Conservation (phyloP, 2,329 filamentous ascomycete genomes). For the Aureobasidium leucospermi region DNA sequence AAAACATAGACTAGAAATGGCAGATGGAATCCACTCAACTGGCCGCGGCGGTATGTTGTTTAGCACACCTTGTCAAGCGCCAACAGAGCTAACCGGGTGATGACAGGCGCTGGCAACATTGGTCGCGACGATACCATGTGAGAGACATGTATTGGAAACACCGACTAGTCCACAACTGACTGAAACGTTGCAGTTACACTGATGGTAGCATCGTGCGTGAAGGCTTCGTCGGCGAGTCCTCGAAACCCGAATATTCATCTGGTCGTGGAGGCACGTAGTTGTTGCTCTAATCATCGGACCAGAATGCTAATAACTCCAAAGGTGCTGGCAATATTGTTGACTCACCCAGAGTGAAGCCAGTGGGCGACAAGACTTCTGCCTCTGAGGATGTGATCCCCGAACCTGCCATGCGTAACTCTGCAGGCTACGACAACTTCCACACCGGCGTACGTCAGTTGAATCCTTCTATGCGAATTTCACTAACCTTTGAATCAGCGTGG, state of each 20-base stretch:
- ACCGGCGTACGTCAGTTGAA: conserved; percentile 33
- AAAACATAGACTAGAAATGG: conserved; percentile 12
- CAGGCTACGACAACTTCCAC: conserved; percentile 38
- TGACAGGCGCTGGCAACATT: conserved; percentile 51
- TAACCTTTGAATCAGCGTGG: conserved; percentile 29
- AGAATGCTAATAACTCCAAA: neutral
- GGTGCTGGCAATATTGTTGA: conserved; percentile 37
- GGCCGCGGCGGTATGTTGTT: conserved; percentile 47
- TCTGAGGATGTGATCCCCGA: conserved; percentile 39
- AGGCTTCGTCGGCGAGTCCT: conserved; percentile 33
- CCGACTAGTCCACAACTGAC: neutral
- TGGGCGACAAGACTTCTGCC: conserved; percentile 18
- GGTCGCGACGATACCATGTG: conserved; percentile 42
- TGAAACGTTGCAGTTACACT: conserved; percentile 27
- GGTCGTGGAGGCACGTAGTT: conserved; percentile 24
- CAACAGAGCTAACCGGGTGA: neutral
- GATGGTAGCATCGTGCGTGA: conserved; percentile 42
- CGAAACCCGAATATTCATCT: conserved; percentile 32
- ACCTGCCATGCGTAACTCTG: conserved; percentile 28
- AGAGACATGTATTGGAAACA: neutral
- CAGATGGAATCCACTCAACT: conserved; percentile 38
- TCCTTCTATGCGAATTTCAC: neutral
- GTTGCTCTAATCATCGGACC: neutral
- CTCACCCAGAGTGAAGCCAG: conserved; percentile 27
- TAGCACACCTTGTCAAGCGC: neutral